Conservation (phyloP, 805 yeast species). For the Yarrowia sp. region DNA sequence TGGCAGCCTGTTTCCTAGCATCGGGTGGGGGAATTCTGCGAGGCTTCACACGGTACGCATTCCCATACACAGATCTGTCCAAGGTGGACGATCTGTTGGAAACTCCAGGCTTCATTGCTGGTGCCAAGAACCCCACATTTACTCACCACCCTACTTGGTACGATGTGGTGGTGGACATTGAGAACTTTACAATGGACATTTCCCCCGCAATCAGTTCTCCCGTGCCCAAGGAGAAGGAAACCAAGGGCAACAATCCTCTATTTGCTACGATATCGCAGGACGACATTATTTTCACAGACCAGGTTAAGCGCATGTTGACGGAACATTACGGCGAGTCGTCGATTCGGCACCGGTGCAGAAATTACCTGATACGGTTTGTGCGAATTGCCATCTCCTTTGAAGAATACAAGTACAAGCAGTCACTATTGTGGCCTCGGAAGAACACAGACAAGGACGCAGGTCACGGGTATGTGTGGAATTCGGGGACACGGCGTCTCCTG, state of each 20-base stretch:
- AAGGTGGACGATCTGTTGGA: slow-evolving; percentile 49
- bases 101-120: slow-evolving; percentile 53
- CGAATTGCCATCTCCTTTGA: slow-evolving; percentile 35
- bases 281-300: slow-evolving; percentile 35
- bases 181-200: slow-evolving; percentile 40
- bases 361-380: slow-evolving; percentile 33
- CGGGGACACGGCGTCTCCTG: slow-evolving; percentile 30
- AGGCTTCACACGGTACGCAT: slow-evolving; percentile 48
- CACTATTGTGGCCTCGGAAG: slow-evolving; percentile 30
- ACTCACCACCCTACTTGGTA: slow-evolving; percentile 52
- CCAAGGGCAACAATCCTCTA: neutral
- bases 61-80: slow-evolving; percentile 56
- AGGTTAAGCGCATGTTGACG: slow-evolving; percentile 33
- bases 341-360: slow-evolving; percentile 34
- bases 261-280: neutral
- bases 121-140: slow-evolving; percentile 60
- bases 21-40: slow-evolving; percentile 52
- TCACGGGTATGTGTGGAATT: slow-evolving; percentile 38
- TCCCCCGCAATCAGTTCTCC: slow-evolving; percentile 32
- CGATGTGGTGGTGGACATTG: slow-evolving; percentile 55
- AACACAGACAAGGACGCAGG: slow-evolving; percentile 28
- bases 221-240: slow-evolving; percentile 6
- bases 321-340: slow-evolving; percentile 36
- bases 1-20: slow-evolving; percentile 48
- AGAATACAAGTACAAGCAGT: slow-evolving; percentile 31